Conservation (phyloP, 2,329 filamentous ascomycete genomes). For the Penicillium glabrum region DNA sequence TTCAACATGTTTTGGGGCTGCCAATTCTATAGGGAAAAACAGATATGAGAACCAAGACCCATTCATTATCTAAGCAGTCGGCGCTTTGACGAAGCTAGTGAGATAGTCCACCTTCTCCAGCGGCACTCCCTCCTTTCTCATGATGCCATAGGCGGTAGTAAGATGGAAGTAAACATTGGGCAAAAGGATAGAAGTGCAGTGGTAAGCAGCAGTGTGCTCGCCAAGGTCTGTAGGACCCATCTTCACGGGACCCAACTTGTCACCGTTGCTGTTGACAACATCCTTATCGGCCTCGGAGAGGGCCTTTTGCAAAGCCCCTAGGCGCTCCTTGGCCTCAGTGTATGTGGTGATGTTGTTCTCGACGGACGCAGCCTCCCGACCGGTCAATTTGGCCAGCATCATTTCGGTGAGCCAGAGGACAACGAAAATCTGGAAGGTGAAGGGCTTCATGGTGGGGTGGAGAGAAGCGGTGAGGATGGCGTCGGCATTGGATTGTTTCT, state of each 20-base stretch:
- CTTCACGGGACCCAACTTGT: slow-evolving; percentile 9
- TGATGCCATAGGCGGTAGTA: slow-evolving; percentile 19
- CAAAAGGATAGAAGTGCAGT: slow-evolving; percentile 12
- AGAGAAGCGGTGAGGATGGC: slow-evolving; percentile 15
- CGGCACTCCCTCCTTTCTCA: slow-evolving; percentile 18
- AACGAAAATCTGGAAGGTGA: slow-evolving; percentile 23
- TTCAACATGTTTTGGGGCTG: not conserved
- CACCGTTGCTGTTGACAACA: slow-evolving; percentile 18
- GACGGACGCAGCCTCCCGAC: slow-evolving; percentile 18
- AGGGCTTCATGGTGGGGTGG: slow-evolving; percentile 19
- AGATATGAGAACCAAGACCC: not conserved
- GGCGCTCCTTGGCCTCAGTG: slow-evolving; percentile 21
- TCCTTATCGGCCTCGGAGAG: slow-evolving; percentile 26
- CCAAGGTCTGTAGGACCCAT: slow-evolving; percentile 10
- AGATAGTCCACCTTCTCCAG: slow-evolving; percentile 10
- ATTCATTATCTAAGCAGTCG: not conserved
- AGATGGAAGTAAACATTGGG: slow-evolving; percentile 25
- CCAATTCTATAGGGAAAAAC: not conserved
- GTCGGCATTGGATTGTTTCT: slow-evolving; percentile 10
- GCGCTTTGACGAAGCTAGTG: not conserved
- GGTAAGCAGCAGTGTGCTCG: slow-evolving; percentile 8
- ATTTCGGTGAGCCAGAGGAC: slow-evolving; percentile 23
- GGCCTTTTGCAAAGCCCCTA: slow-evolving; percentile 18
- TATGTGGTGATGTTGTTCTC: slow-evolving; percentile 17
- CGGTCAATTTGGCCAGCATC: slow-evolving; percentile 24